phyloP scores from a whole-genome alignment of 2,329 filamentous ascomycete species.

The Cordyceps cateniannulata region DNA sequence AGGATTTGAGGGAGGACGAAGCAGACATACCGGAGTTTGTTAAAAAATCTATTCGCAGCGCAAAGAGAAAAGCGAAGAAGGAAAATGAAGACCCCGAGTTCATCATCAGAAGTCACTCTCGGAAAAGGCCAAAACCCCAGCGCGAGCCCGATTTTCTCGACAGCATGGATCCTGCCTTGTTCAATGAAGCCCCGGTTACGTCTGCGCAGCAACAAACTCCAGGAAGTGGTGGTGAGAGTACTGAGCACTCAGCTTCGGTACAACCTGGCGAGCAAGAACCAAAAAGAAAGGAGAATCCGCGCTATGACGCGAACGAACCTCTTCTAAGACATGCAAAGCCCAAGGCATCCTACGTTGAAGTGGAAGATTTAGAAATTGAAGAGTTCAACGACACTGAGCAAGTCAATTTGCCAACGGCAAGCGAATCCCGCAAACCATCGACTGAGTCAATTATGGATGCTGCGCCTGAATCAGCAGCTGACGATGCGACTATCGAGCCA shows the following conservation, averaged over 20 bases:
- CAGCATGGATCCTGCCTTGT: constrained; percentile 49
- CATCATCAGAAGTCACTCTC: constrained; percentile 35
- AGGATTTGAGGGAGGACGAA: constrained; percentile 35
- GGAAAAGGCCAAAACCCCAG: constrained; percentile 27
- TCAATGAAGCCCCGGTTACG: constrained; percentile 22
- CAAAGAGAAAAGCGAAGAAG: constrained; percentile 45
- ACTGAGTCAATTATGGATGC: background rate
- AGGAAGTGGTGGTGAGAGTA: background rate
- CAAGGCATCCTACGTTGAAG: constrained; percentile 43
- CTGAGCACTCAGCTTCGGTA: constrained; percentile 11
- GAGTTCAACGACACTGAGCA: constrained; percentile 14
- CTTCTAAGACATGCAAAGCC: constrained; percentile 47
- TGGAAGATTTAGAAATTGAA: constrained; percentile 34
- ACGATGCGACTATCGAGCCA: background rate
- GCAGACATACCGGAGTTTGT: constrained; percentile 47
- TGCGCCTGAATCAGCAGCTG: background rate
- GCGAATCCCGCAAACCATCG: background rate
- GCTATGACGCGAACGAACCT: constrained; percentile 40
- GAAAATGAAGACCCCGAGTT: constrained; percentile 52
- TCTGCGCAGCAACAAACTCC: constrained; percentile 17
- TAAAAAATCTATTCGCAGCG: constrained; percentile 47
- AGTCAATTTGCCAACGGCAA: background rate
- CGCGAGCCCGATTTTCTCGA: constrained; percentile 25
- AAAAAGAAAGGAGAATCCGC: constrained; percentile 17
- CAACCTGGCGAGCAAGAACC: constrained; percentile 16